Conservation (phyloP, 179 eudicot genomes). For the Actinidia polygama region DNA sequence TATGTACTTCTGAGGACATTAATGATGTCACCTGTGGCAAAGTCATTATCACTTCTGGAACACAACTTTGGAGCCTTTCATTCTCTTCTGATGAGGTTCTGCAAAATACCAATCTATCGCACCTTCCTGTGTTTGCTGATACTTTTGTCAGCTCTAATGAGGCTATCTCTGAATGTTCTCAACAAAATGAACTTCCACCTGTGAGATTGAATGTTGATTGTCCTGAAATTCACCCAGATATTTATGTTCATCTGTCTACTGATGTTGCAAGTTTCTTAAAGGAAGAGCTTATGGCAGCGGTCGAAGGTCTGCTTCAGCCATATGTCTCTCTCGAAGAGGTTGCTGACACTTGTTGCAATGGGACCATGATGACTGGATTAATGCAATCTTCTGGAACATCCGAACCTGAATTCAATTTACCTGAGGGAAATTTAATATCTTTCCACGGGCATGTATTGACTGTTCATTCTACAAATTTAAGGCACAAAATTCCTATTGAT, state of each 20-base stretch:
- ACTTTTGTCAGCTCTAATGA: conserved; percentile 27
- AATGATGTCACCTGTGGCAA: conserved; percentile 32
- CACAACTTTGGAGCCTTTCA: conserved; percentile 54
- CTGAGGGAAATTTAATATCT: conserved; percentile 70
- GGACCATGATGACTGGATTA: conserved; percentile 24
- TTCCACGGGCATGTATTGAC: conserved; percentile 64
- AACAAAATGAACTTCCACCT: conserved; percentile 38
- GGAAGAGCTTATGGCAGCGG: conserved; percentile 36
- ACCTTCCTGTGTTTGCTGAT: conserved; percentile 27
- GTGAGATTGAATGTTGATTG: conserved; percentile 30
- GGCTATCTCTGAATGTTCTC: conserved; percentile 20
- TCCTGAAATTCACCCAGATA: conserved; percentile 46
- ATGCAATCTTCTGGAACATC: conserved; percentile 35
- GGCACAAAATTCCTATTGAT: conserved; percentile 29
- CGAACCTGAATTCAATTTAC: conserved; percentile 39
- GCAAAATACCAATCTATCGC: conserved; percentile 28
- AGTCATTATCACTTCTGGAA: conserved; percentile 43
- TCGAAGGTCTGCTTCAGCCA: conserved; percentile 32
- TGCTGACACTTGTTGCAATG: conserved; percentile 24
- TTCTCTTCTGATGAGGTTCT: conserved; percentile 50
- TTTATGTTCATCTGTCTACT: conserved; percentile 49
- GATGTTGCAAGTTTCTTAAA: conserved; percentile 36
- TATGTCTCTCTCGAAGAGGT: conserved; percentile 29
- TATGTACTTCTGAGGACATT: conserved; percentile 38
- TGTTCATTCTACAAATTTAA: conserved; percentile 38